phyloP scores from a whole-genome alignment of 225 moss, liverwort and hornwort genomes.

The Straminergon stramineum region DNA sequence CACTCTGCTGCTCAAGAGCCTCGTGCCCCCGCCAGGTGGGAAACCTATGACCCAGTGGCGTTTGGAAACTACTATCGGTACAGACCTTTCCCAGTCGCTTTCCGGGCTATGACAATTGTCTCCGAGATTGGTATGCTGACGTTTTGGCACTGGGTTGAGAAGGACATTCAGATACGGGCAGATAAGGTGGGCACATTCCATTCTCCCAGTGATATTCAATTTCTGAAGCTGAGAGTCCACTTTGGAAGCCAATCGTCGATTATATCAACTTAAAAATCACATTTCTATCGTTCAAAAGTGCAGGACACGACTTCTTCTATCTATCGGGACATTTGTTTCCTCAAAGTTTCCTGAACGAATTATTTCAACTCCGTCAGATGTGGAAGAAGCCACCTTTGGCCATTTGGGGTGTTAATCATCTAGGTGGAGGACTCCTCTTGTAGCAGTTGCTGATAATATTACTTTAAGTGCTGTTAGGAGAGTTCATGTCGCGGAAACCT shows the following conservation, averaged over 20 bases:
- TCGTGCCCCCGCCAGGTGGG: conserved; percentile 47
- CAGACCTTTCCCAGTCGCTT: conserved; percentile 61
- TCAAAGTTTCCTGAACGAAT: background rate
- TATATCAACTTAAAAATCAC: background rate
- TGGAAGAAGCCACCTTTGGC: background rate
- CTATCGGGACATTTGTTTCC: background rate
- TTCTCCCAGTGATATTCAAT: background rate
- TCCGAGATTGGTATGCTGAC: conserved; percentile 54
- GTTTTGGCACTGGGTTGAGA: conserved; percentile 49
- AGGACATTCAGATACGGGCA: conserved; percentile 58
- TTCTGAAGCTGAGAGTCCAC: background rate
- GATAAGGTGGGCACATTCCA: conserved; percentile 31
- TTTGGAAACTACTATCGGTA: conserved; percentile 60
- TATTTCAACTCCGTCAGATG: background rate
- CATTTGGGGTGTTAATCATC: background rate
- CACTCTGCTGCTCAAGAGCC: conserved; percentile 31
- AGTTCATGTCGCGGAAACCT: background rate
- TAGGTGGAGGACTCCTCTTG: background rate
- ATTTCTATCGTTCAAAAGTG: background rate
- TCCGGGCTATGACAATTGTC: conserved; percentile 48
- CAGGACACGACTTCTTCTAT: background rate
- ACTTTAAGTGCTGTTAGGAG: background rate
- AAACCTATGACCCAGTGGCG: conserved; percentile 58
- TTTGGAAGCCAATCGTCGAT: background rate
- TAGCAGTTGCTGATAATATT: background rate